Conservation (phyloP, 768 basidiomycete species). For the Calocybe indica region DNA sequence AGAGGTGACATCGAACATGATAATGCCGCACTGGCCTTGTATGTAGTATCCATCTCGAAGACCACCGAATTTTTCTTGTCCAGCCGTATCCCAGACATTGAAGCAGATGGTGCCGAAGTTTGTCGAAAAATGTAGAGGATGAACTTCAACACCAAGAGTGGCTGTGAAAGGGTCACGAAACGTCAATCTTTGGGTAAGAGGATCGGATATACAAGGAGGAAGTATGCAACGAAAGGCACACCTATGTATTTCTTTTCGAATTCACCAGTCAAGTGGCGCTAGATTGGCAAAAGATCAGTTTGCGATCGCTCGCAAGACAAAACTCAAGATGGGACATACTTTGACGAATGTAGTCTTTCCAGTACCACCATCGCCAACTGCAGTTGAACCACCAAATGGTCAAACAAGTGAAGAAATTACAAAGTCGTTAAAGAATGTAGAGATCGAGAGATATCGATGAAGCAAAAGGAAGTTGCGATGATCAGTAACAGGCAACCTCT, state of each 20-base stretch:
- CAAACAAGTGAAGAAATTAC: constrained; percentile 1
- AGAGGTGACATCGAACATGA: constrained; percentile 99
- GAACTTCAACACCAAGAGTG: constrained; percentile 99
- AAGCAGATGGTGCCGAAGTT: constrained; percentile 99
- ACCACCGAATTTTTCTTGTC: constrained; percentile 99
- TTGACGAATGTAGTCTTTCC: constrained; percentile 99
- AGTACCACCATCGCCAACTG: constrained; percentile 95
- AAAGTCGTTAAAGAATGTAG: constrained; percentile 10
- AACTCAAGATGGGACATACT: constrained; percentile 37
- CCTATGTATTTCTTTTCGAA: constrained; percentile 99
- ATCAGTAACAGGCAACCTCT: neutral
- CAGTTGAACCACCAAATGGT: constrained; percentile 15
- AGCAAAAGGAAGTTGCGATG: constrained; percentile 35
- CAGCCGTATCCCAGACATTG: constrained; percentile 99
- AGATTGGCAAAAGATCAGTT: constrained; percentile 42
- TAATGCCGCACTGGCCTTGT: constrained; percentile 99
- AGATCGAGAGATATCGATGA: constrained; percentile 31
- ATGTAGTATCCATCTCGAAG: constrained; percentile 96
- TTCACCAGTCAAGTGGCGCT: constrained; percentile 99
- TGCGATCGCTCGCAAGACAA: constrained; percentile 36
- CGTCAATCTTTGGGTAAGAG: neutral
- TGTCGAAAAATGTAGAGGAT: constrained; percentile 92
- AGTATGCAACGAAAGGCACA: constrained; percentile 31
- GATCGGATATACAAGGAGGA: constrained; percentile 10
- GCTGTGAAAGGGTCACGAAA: constrained; percentile 42